These are phyloP conservation scores for Macrolepiota albuminosa DNA, from an alignment of 768 basidiomycete species.

Conservation along the genomic window DNA sequence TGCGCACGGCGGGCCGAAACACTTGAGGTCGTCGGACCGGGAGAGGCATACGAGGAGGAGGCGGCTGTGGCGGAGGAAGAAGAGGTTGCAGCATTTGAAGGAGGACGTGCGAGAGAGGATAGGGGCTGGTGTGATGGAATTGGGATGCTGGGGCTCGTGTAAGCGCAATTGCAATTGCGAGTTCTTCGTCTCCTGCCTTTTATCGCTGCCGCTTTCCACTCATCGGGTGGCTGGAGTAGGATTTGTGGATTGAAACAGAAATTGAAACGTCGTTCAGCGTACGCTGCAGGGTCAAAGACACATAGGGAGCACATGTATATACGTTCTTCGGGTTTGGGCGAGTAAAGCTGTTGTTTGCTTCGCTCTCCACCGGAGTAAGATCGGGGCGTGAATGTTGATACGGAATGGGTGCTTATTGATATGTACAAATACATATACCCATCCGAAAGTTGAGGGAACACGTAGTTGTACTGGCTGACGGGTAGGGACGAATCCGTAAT, in stretches of 20 bases:
- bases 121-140: neutral
- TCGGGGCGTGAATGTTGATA: constrained; percentile 36
- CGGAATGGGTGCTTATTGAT: constrained; percentile 48
- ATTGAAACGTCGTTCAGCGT: constrained; percentile 36
- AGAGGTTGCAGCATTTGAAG: neutral
- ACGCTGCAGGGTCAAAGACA: constrained; percentile 36
- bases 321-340: constrained; percentile 42
- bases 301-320: constrained; percentile 47
- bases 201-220: constrained; percentile 12
- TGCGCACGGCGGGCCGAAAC: neutral
- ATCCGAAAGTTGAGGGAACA: constrained; percentile 37
- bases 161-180: neutral
- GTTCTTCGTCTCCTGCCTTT: no score
- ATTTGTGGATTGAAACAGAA: constrained; percentile 45
- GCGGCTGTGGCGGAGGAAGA: neutral
- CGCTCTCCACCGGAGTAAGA: constrained; percentile 9
- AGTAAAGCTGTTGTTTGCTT: constrained; percentile 33
- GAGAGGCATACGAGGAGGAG: neutral
- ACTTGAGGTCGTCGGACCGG: neutral
- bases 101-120: neutral
- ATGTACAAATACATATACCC: constrained; percentile 51
- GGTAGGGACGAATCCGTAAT: constrained; percentile 24
- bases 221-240: constrained; percentile 25
- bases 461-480: constrained; percentile 30
- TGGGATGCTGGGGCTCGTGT: neutral